A percentile compares a stretch with the other conserved stretches of the same genome.
Evolutionary conservation across 306 rosid genomes (phyloP).

Genomic region (Castanea mollissima): DNA sequence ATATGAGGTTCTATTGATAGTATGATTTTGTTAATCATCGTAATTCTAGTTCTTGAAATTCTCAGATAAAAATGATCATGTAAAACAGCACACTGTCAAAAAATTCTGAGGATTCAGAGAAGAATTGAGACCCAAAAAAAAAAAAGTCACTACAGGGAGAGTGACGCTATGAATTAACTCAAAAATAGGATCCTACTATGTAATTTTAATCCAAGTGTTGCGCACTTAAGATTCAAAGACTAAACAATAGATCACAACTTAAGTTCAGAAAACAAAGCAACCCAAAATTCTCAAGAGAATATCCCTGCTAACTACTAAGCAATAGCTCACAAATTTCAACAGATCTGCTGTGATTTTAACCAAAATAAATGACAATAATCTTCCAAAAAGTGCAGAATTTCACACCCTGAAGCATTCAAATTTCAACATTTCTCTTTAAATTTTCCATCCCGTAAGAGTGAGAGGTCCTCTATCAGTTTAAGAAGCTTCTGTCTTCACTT

Average conservation of each 20-base stretch:
- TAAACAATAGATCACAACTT: neutral
- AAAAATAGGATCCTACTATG: neutral
- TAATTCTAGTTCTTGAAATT: neutral
- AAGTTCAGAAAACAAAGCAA: neutral
- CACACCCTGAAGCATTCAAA: neutral
- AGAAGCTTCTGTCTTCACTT: constrained; percentile 28
- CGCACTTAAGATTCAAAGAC: neutral
- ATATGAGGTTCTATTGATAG: neutral
- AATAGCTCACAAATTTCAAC: constrained; percentile 5
- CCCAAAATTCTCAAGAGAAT: neutral
- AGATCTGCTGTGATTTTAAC: constrained; percentile 9
- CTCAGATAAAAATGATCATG: neutral
- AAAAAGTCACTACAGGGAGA: neutral
- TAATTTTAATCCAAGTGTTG: neutral
- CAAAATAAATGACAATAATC: neutral
- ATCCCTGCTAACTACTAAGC: constrained; percentile 1
- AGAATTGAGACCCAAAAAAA: neutral
- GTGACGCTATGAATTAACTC: neutral
- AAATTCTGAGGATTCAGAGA: neutral
- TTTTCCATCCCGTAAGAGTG: neutral
- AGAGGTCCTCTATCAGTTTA: constrained; percentile 24
- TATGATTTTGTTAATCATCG: neutral
- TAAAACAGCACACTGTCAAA: neutral
- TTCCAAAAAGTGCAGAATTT: neutral
- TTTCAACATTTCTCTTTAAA: neutral